Base-by-base conservation (phyloP, 306 rosid genomes). In the Citrullus colocynthis region DNA sequence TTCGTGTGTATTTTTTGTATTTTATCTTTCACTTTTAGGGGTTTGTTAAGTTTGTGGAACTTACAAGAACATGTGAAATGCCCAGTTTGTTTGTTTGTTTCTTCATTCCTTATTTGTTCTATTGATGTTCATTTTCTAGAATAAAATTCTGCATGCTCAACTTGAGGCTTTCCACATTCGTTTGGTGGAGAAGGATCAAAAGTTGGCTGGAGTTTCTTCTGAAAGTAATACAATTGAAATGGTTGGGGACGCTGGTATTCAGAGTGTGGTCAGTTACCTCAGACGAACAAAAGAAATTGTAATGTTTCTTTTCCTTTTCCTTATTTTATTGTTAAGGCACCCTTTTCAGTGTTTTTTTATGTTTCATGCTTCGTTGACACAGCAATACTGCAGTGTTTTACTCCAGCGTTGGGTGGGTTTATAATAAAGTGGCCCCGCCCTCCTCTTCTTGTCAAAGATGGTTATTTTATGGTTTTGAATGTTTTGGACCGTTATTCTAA, bases 81-180 rank as follows among this genome's bases (percentile, higher is more conserved):
- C 4, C 10, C 24, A 55, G 59, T 21, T 58, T 9, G 32, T 10
- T 57, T 57, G 4, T 54, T 55, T 28, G 78, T 70, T 39, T 63
- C 55, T 56, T 81, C 70, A 20, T 39, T 37, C 42, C 64, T 74
- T 8, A 65, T 74, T 79, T 78, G 56, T 54, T n/a, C 52, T 76
- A 36, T 79, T 18, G 49, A 4, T 79, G 7, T 32, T 39, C 58
- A 28, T 78, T 80, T 74, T 84, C 77, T 86, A 95, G 99, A 95
- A 95, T 84, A 92, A 92, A 87, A 87, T 92, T 80, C 84, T 95
- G 76, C 99, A 90, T 61, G 83, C 86, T 86, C 89, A 88, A 79
- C 96, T 95, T 37, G 99, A 95, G 83, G 97, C 99, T 76, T 78
- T 88, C 79, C 99, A 95, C 89, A 95, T 95, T 79, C 96, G 84